phyloP scores from a whole-genome alignment of 768 basidiomycete species.

The Ramaria sp. region DNA sequence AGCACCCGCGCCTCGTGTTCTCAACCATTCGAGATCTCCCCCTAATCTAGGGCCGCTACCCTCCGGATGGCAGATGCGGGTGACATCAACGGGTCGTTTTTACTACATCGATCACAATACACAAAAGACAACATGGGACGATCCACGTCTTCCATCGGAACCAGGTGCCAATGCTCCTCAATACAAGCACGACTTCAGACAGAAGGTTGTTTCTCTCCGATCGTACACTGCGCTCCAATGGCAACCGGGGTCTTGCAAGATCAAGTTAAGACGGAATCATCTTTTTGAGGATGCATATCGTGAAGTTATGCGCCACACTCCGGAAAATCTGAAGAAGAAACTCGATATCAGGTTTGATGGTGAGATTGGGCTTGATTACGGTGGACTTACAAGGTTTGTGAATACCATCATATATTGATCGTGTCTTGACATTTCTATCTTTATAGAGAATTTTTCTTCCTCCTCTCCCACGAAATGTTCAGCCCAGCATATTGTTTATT shows the following conservation, averaged over 20 bases:
- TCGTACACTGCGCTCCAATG: slow-evolving; percentile 77
- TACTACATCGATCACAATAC: slow-evolving; percentile 94
- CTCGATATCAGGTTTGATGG: slow-evolving; percentile 70
- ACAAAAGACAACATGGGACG: slow-evolving; percentile 87
- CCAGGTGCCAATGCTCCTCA: slow-evolving; percentile 87
- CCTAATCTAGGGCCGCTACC: slow-evolving; percentile 67
- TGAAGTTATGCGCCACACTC: slow-evolving; percentile 72
- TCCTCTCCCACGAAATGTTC: slow-evolving; percentile 75
- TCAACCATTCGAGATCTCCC: slow-evolving; percentile 26
- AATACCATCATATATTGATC: background rate
- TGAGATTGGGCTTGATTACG: slow-evolving; percentile 73
- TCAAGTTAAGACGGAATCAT: slow-evolving; percentile 70
- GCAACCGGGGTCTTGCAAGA: slow-evolving; percentile 72
- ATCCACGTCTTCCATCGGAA: slow-evolving; percentile 74
- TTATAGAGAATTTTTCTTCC: slow-evolving; percentile 85
- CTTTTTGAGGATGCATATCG: slow-evolving; percentile 83
- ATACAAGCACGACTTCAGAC: slow-evolving; percentile 87
- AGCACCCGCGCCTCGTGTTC: slow-evolving; percentile 37
- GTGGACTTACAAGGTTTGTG: slow-evolving; percentile 59
- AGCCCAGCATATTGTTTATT: slow-evolving; percentile 76
- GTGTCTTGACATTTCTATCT: background rate
- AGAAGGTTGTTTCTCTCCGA: slow-evolving; percentile 89
- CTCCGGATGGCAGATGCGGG: slow-evolving; percentile 91
- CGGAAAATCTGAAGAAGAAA: slow-evolving; percentile 58
- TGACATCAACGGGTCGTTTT: slow-evolving; percentile 73